Percentiles rank a stretch among this genome's conserved stretches.
These are phyloP conservation scores for Aspergillus carbonarius DNA, from an alignment of 2,329 filamentous ascomycete species.

Conservation along the genomic window DNA sequence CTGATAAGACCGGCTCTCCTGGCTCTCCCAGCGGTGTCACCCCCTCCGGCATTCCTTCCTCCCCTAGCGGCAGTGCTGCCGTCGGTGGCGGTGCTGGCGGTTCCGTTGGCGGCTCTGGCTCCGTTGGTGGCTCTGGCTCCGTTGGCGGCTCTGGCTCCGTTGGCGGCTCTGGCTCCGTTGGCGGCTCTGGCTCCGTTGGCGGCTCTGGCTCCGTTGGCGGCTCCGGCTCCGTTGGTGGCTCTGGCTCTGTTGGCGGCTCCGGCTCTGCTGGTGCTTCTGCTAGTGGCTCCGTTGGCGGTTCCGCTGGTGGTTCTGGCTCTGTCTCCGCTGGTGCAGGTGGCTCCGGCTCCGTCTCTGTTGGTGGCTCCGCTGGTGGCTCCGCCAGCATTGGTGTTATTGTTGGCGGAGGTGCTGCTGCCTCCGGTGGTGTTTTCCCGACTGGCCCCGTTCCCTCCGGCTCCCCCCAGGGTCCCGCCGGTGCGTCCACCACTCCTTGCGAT, in stretches of 20 bases:
- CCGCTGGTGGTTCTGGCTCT: conserved; percentile 8
- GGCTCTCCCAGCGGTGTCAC: background rate
- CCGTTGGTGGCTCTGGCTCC: conserved; percentile 2
- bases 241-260: background rate
- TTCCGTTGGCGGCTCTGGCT: background rate
- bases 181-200: background rate
- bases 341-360: background rate
- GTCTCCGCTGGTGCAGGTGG: conserved; percentile 13
- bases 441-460: background rate
- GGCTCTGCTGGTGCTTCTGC: background rate
- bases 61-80: conserved; percentile 12
- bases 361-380: conserved; percentile 14
- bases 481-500: conserved; percentile 1
- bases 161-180: background rate
- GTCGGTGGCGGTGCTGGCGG: conserved; percentile 19
- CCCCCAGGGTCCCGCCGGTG: conserved; percentile 2
- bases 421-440: conserved; percentile 11
- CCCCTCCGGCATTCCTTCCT: conserved; percentile 12
- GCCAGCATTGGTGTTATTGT: background rate
- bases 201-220: background rate
- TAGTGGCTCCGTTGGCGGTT: background rate
- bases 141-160: conserved; percentile 9
- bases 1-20: background rate
- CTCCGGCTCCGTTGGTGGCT: conserved; percentile 14
- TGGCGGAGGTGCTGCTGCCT: conserved; percentile 1